Conservation (phyloP, 257 asterid genomes). For the Gynochthodes officinalis region DNA sequence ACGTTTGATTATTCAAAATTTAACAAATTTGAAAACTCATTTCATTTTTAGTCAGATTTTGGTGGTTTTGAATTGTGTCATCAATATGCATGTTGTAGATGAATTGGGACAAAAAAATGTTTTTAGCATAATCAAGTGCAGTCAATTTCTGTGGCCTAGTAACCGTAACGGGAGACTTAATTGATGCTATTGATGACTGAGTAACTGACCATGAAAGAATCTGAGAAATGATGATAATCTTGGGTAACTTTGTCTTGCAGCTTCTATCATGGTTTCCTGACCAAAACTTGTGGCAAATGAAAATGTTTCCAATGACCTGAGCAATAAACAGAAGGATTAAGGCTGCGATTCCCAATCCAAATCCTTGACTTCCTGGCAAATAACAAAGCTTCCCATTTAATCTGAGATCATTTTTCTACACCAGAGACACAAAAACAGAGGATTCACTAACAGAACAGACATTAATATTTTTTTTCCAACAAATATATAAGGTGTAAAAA, state of each 20-base stretch:
- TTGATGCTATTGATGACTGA: neutral
- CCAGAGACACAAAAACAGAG: neutral
- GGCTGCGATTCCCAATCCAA: slow-evolving; percentile 54
- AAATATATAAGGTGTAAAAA: too few relatives aligned
- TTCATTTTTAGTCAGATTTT: neutral
- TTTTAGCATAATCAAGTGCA: neutral
- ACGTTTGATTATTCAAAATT: neutral
- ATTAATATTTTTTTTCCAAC: neutral
- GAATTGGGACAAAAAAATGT: neutral
- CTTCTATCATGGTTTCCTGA: slow-evolving; percentile 21
- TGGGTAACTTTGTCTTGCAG: slow-evolving; percentile 30
- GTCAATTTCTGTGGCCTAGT: neutral
- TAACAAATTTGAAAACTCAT: neutral
- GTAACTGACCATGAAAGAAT: slow-evolving; percentile 56
- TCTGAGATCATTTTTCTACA: slow-evolving; percentile 57
- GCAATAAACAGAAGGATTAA: slow-evolving; percentile 32
- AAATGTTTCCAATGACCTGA: slow-evolving; percentile 49
- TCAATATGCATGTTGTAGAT: neutral
- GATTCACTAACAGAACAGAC: neutral
- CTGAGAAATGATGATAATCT: slow-evolving; percentile 37
- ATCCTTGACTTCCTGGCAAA: slow-evolving; percentile 50
- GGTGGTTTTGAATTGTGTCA: neutral
- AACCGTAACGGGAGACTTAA: neutral
- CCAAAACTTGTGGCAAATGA: slow-evolving; percentile 35
- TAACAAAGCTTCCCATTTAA: slow-evolving; percentile 63